Percentiles rank a stretch among this genome's conserved stretches.
Evolutionary conservation across 306 rosid genomes (phyloP).

Genomic region (Vicia villosa): DNA sequence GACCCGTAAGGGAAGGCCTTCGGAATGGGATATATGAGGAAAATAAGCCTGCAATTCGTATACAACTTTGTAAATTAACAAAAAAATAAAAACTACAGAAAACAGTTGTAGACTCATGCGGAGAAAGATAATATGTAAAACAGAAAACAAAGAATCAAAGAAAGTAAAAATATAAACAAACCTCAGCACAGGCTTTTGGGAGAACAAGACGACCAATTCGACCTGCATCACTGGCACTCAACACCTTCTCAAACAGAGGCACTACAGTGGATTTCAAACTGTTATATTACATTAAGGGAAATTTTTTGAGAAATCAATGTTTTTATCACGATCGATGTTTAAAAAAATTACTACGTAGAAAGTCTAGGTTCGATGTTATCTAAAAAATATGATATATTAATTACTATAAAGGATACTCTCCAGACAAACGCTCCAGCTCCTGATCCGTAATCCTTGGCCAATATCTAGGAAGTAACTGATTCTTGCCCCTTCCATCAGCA

Average conservation of each 20-base stretch:
- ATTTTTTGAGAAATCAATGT: slow-evolving; percentile 15
- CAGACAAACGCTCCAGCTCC: slow-evolving; percentile 87
- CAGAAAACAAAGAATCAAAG: slow-evolving; percentile 12
- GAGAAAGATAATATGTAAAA: slow-evolving; percentile 1
- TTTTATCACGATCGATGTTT: slow-evolving; percentile 23
- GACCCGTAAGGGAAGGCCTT: slow-evolving; percentile 86
- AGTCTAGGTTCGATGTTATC: too few relatives aligned
- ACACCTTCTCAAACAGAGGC: slow-evolving; percentile 92
- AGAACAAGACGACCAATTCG: slow-evolving; percentile 98
- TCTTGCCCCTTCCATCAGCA: slow-evolving; percentile 91
- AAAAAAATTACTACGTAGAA: neutral
- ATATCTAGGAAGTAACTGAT: slow-evolving; percentile 94
- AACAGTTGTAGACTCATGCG: neutral
- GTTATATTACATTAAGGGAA: slow-evolving; percentile 60
- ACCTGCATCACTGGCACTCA: slow-evolving; percentile 99
- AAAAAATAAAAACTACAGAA: slow-evolving; percentile 11
- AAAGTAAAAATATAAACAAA: slow-evolving; percentile 42
- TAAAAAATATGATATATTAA: neutral
- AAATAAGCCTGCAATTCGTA: slow-evolving; percentile 80
- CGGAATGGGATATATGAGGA: slow-evolving; percentile 88
- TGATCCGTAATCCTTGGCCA: slow-evolving; percentile 98
- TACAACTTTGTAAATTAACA: slow-evolving; percentile 32
- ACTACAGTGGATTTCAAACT: slow-evolving; percentile 94
- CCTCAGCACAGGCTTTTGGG: slow-evolving; percentile 99
- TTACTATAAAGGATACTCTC: slow-evolving; percentile 80